These are phyloP conservation scores for Mortierella sp. DNA, from an alignment of 371 early-diverging fungal species.

Conservation along the genomic window DNA sequence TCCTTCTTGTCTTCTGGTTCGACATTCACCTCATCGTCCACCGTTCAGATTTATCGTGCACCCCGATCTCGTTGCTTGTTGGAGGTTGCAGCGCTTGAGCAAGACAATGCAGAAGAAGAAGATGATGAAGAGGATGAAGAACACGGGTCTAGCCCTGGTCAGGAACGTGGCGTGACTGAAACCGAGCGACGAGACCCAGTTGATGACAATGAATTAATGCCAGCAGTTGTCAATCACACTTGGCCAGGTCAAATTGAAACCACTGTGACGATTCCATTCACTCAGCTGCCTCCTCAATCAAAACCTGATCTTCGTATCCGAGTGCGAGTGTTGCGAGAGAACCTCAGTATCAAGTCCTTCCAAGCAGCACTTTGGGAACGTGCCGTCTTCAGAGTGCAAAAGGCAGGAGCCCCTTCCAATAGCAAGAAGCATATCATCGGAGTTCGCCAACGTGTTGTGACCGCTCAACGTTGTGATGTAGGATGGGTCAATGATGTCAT, in stretches of 20 bases:
- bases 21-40: conserved; percentile 30
- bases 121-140: conserved; percentile 12
- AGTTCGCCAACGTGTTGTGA: conserved; percentile 40
- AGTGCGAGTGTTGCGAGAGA: conserved; percentile 39
- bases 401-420: conserved; percentile 18
- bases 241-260: conserved; percentile 54
- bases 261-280: conserved; percentile 35
- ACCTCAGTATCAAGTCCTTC: conserved; percentile 38
- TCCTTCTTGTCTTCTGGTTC: conserved; percentile 45
- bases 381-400: conserved; percentile 44
- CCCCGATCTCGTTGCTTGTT: conserved; percentile 29
- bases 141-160: background rate
- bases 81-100: background rate
- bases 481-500: conserved; percentile 48
- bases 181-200: conserved; percentile 15
- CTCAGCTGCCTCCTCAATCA: conserved; percentile 32
- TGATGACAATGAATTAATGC: conserved; percentile 26
- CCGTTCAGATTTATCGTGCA: conserved; percentile 47
- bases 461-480: conserved; percentile 50
- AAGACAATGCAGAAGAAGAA: conserved; percentile 11
- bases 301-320: conserved; percentile 48
- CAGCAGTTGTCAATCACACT: conserved; percentile 33
- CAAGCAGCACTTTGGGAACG: conserved; percentile 54
- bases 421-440: conserved; percentile 45
- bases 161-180: conserved; percentile 15